Evolutionary conservation across 805 yeast genomes (phyloP).

Genomic region (Saccharomyces mikatae): DNA sequence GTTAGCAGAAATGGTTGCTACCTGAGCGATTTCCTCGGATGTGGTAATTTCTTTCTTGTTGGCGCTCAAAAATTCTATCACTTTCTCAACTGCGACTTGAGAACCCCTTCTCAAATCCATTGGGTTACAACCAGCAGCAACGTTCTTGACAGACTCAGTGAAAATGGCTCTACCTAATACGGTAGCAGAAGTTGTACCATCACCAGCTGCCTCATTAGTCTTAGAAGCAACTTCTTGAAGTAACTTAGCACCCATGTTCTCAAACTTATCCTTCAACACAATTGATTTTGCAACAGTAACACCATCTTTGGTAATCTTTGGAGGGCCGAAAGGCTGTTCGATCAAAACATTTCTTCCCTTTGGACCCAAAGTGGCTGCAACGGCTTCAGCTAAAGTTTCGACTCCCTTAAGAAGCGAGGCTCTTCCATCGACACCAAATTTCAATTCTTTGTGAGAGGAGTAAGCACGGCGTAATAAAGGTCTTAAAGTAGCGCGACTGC

Average conservation of each 20-base stretch:
- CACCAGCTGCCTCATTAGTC: constrained; percentile 97
- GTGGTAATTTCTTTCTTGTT: constrained; percentile 92
- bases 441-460: constrained; percentile 76
- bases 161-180: constrained; percentile 92
- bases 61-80: constrained; percentile 70
- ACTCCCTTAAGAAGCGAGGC: constrained; percentile 92
- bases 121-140: constrained; percentile 98
- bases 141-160: constrained; percentile 91
- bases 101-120: constrained; percentile 97
- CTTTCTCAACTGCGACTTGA: constrained; percentile 93
- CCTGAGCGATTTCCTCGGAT: constrained; percentile 92
- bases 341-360: constrained; percentile 95
- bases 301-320: constrained; percentile 98
- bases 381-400: constrained; percentile 91
- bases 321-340: constrained; percentile 94
- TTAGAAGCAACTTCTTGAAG: constrained; percentile 94
- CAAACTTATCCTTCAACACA: constrained; percentile 78
- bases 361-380: constrained; percentile 93
- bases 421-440: constrained; percentile 95
- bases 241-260: constrained; percentile 91
- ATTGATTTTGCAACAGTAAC: constrained; percentile 91
- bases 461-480: constrained; percentile 25
- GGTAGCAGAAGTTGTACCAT: constrained; percentile 97
- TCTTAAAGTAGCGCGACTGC: constrained; percentile 9
- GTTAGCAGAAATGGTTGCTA: constrained; percentile 95